phyloP scores from a whole-genome alignment of 140 eudicot species.

The Senecio squalidus region DNA sequence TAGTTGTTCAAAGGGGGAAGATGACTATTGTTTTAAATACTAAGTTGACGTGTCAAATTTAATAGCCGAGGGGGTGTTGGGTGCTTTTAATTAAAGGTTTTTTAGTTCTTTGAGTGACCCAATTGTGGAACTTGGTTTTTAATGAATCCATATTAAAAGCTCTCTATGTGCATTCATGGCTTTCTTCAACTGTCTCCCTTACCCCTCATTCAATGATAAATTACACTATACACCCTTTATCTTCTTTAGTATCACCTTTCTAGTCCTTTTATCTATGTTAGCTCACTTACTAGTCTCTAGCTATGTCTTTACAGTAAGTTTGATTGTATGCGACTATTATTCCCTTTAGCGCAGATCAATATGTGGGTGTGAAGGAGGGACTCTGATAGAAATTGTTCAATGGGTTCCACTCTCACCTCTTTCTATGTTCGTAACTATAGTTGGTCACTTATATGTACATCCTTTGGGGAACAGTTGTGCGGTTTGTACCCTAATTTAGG shows the following conservation, averaged over 20 bases:
- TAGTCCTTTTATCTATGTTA: conserved; percentile 3
- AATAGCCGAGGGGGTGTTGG: conserved; percentile 42
- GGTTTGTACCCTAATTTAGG: no score
- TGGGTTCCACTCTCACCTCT: no score
- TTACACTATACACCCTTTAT: conserved; percentile 21
- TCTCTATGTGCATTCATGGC: conserved; percentile 41
- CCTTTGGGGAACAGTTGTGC: no score
- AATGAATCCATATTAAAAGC: conserved; percentile 39
- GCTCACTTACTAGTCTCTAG: conserved; percentile 2
- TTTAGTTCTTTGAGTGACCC: conserved; percentile 46
- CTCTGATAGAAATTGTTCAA: no score
- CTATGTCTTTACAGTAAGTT: background rate
- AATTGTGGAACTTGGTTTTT: conserved; percentile 64
- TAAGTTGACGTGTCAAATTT: conserved; percentile 39
- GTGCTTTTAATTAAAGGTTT: conserved; percentile 47
- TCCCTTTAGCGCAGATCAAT: no score
- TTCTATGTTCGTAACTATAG: no score
- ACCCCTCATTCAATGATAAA: conserved; percentile 44
- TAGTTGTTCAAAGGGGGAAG: conserved; percentile 46
- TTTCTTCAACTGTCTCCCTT: conserved; percentile 61
- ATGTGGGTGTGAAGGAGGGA: no score
- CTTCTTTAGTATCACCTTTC: conserved; percentile 9
- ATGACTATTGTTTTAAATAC: conserved; percentile 36
- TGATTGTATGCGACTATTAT: no score
- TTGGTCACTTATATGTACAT: no score